Base-by-base conservation (phyloP, 1,284 basidiomycete genomes). In the Porodaedalea pini region DNA sequence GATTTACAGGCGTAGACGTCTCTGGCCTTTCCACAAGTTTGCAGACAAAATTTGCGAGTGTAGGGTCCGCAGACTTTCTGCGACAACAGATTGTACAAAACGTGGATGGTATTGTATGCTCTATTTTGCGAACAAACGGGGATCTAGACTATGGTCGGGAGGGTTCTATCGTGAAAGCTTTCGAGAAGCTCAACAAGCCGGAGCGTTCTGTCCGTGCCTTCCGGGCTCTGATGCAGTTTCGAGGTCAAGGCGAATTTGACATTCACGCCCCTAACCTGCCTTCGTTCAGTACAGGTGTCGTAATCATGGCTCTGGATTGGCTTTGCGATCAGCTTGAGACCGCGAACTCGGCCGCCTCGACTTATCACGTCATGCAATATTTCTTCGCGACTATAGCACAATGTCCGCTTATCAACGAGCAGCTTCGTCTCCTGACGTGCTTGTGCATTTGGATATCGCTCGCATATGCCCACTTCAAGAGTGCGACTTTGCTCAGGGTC, bases 321-420 rank as follows among this genome's bases (percentile, higher is more conserved):
- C 73, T 87, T 56, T 70, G 68, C 17, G 66, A 64, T 7, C 69
- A 70, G 17, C 67, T 75, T 4, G 67, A 73, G 3, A 67, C 71
- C 11, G 72, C 73, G 19, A 72, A 78, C 43, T 70, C 69, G 15
- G 71, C 74, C 17, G 78, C 82, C 7, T 80, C 83, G 50, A 82
- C 85, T 2, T 94, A 92, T 68, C 88, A 92, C 62, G 79, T 92
- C 41, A 69, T 93, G 19, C 84, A 90, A 56, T 81, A 84, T 54
- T 73, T 96, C 7, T 84, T 96, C 62, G 77, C 85, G 5, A 76
- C 78, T 39, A 73, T 94, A 27, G 79, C 89, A 59, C 70, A 74
- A 2, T 83, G 85, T 0, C 85, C 85, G n/a, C 78, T 98, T 41
- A 79, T 96, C 61, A 92, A 92, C 67, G 92, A 97, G 66, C 92